Conservation (phyloP, 768 basidiomycete genomes). For the Suillus clintonianus region DNA sequence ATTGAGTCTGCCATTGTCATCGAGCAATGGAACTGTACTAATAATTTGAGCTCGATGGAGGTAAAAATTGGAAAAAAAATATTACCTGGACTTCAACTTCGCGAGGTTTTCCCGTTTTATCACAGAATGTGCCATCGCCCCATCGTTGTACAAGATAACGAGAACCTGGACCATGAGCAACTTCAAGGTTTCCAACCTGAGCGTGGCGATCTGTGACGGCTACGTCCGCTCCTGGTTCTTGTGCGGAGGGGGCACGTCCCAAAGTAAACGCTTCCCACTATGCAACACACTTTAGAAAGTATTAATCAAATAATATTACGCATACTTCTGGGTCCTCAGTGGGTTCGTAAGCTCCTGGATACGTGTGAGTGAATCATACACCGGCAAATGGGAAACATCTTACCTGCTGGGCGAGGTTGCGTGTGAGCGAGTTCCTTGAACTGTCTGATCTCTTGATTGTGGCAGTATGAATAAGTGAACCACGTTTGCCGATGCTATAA, state of each 20-base stretch:
- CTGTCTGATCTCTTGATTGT: constrained; percentile 93
- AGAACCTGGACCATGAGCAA: constrained; percentile 75
- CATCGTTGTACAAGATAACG: constrained; percentile 92
- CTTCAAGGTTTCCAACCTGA: constrained; percentile 70
- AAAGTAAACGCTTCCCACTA: constrained; percentile 81
- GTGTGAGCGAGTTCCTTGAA: constrained; percentile 81
- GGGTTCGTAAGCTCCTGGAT: constrained; percentile 69
- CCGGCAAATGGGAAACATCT: constrained; percentile 13
- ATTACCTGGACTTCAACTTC: constrained; percentile 94
- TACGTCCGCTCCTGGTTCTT: constrained; percentile 63
- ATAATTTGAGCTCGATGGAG: constrained; percentile 4
- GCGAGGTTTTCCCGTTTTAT: constrained; percentile 84
- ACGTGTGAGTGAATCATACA: constrained; percentile 20
- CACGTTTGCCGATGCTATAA: constrained; percentile 81
- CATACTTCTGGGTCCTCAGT: constrained; percentile 84
- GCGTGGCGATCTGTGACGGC: constrained; percentile 65
- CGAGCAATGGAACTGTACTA: constrained; percentile 85
- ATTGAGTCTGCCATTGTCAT: constrained; percentile 93
- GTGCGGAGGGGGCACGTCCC: constrained; percentile 63
- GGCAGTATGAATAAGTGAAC: constrained; percentile 98
- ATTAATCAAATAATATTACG: constrained; percentile 27
- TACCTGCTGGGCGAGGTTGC: constrained; percentile 68
- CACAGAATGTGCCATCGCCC: constrained; percentile 90
- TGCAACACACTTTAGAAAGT: constrained; percentile 21
- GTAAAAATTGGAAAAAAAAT: constrained; percentile 10